phyloP scores from a whole-genome alignment of 768 basidiomycete genomes.

The Leucocoprinus birnbaumii region DNA sequence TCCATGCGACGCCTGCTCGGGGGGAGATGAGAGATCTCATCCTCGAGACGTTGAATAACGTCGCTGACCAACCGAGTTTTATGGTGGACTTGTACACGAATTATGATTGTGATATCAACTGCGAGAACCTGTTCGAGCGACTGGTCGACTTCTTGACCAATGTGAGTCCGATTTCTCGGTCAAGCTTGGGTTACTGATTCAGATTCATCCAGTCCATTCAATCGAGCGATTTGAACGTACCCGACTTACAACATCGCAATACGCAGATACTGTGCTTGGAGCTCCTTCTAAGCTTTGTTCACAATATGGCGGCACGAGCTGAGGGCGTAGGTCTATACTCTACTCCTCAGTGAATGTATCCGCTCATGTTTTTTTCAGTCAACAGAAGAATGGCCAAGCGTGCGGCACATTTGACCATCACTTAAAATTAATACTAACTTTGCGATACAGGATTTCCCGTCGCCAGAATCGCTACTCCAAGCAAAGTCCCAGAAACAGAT shows the following conservation, averaged over 20 bases:
- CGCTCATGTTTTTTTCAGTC: constrained; percentile 25
- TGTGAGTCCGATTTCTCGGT: constrained; percentile 38
- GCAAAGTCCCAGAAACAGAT: constrained; percentile 86
- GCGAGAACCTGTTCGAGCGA: constrained; percentile 93
- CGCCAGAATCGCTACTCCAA: constrained; percentile 55
- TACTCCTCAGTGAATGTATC: constrained; percentile 12
- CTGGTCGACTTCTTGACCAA: constrained; percentile 86
- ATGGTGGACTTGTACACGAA: constrained; percentile 96
- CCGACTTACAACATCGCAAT: constrained; percentile 65
- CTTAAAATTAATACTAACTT: neutral
- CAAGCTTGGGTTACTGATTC: neutral
- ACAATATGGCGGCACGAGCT: constrained; percentile 77
- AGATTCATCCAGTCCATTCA: constrained; percentile 81
- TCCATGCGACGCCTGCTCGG: constrained; percentile 71
- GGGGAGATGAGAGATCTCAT: constrained; percentile 89
- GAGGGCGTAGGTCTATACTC: constrained; percentile 37
- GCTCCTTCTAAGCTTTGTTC: constrained; percentile 80
- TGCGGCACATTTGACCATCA: constrained; percentile 29
- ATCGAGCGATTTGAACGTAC: constrained; percentile 30
- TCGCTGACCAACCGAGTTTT: constrained; percentile 82
- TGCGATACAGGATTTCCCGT: constrained; percentile 45
- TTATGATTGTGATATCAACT: constrained; percentile 96
- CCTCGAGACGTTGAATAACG: constrained; percentile 80
- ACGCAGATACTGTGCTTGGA: constrained; percentile 89
- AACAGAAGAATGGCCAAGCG: constrained; percentile 60